Evolutionary conservation across 805 yeast genomes (phyloP).

Genomic region (Metschnikowia amazonensis): DNA sequence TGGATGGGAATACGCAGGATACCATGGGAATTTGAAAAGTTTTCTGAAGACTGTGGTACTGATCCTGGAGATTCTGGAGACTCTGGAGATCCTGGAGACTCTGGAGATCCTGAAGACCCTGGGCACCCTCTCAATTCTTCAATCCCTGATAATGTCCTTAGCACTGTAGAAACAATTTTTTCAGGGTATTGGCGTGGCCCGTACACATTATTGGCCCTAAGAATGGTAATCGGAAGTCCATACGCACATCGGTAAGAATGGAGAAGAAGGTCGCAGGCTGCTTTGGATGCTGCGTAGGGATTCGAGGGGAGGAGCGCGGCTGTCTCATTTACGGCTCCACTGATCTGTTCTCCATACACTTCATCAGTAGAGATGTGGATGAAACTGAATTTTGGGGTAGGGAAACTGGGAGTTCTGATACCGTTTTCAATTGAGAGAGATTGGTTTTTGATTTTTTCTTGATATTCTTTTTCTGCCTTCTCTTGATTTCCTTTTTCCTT

Average conservation of each 20-base stretch:
- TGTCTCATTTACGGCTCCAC: slow-evolving; percentile 28
- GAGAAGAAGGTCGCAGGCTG: slow-evolving; percentile 48
- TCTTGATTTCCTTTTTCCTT: too few relatives aligned
- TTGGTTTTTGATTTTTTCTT: too few relatives aligned
- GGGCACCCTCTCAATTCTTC: neutral
- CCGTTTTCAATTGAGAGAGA: too few relatives aligned
- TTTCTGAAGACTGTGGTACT: too few relatives aligned
- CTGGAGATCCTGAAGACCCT: too few relatives aligned
- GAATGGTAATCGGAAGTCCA: slow-evolving; percentile 37
- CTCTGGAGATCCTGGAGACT: too few relatives aligned
- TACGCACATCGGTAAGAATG: slow-evolving; percentile 43
- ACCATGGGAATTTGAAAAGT: too few relatives aligned
- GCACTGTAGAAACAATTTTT: slow-evolving; percentile 41
- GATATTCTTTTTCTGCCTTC: too few relatives aligned
- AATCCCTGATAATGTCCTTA: neutral
- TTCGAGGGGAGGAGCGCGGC: slow-evolving; percentile 47
- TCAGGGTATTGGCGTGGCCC: slow-evolving; percentile 55
- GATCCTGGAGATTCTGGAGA: too few relatives aligned
- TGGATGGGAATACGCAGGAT: slow-evolving; percentile 36
- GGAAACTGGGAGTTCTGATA: too few relatives aligned
- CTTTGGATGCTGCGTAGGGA: slow-evolving; percentile 57
- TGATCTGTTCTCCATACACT: slow-evolving; percentile 48
- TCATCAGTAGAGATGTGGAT: slow-evolving; percentile 56
- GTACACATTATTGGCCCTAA: slow-evolving; percentile 51
- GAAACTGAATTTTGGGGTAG: slow-evolving; percentile 7